Base-by-base conservation (phyloP, 2,329 filamentous ascomycete species). In the Monilinia polystroma region DNA sequence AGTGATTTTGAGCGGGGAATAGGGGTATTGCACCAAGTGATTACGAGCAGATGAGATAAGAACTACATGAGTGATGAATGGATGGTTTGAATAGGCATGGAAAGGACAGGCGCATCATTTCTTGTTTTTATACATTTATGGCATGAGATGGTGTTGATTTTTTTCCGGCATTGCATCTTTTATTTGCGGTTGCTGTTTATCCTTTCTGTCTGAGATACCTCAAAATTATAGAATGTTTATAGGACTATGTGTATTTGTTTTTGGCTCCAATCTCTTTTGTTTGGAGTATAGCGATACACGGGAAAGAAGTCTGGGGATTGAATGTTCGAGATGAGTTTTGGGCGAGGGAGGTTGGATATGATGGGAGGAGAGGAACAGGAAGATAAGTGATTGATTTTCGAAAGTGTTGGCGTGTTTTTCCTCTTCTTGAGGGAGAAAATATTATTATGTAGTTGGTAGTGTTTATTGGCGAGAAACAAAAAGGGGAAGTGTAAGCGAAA, bases 31-130 rank as follows among this genome's bases (percentile, higher is more conserved):
- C 20, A 64, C 6, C 41, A 26, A 51, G 56, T 57, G 62, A 57
- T 51, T 60, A 60, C 32, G 58, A 60, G 26, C 29, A 60, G 58
- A 60, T 60, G 45, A 60, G 58, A 60, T 49, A 38, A 60, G 57
- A 60, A 51, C 45, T 51, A 35, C 20, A 60, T 18, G 45, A 41
- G 45, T 38, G 45, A 60, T 51, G 58, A 60, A 12, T 32, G 45
- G 20, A 41, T 60, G 29, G 45, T n/a, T 51, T 60, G 58, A 18
- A 38, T 26, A 51, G 45, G 58, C 29, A 60, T n/a, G 57, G 45
- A 20, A 60, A 60, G 29, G 58, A 60, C 26, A 35, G 58, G 58
- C 58, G 45, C 45, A 60, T 51, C 58, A 41, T 60, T 51, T 60
- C 45, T 51, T 60, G 58, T 60, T 60, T 51, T 51, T 60, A 60